Base-by-base conservation (phyloP, 2,329 filamentous ascomycete species). In the Trichoderma sp. region DNA sequence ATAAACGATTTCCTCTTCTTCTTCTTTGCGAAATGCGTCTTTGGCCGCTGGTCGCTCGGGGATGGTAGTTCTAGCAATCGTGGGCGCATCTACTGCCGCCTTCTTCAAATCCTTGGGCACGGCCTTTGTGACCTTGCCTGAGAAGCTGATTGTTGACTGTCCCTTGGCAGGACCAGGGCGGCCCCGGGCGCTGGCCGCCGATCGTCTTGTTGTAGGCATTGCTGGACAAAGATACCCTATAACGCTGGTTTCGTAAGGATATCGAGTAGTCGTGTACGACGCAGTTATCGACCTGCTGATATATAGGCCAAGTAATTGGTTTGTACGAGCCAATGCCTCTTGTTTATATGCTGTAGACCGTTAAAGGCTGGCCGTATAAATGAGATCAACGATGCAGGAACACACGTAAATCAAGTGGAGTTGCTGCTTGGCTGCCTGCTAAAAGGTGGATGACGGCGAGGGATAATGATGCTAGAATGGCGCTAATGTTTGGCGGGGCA, bases 131-230 rank as follows among this genome's bases (percentile, higher is more conserved):
- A 89, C 84, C 52, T 81, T 81, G 76, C 84, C 83, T 73, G 86
- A 83, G 80, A 89, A 89, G 76, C 84, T 87, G 69, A 88, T 81
- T 46, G 84, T 88, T 10, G 85, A 83, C 72, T 89, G 86, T 43
- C 80, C 79, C 75, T 83, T 85, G 70, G 76, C 75, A 58, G 79
- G 76, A 10, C 76, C 77, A 24, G 77, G 73, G 30, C 79, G 77
- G 67, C 78, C 73, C 58, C 79, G 77, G 71, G 77, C 74, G 72
- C 76, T 77, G 73, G 79, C 78, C 51, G 82, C 77, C n/a, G 85
- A 83, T 76, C 83, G 81, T 78, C 84, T 80, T 21, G 85, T 84
- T 61, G 79, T 76, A 54, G 84, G 83, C 84, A 87, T 86, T 58
- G 72, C 79, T 73, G 21, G 49, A 43, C 30, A 21, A 56, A 37